These are phyloP conservation scores for Aspergillus quadrilineatus DNA, from an alignment of 2,329 filamentous ascomycete species.

Conservation along the genomic window DNA sequence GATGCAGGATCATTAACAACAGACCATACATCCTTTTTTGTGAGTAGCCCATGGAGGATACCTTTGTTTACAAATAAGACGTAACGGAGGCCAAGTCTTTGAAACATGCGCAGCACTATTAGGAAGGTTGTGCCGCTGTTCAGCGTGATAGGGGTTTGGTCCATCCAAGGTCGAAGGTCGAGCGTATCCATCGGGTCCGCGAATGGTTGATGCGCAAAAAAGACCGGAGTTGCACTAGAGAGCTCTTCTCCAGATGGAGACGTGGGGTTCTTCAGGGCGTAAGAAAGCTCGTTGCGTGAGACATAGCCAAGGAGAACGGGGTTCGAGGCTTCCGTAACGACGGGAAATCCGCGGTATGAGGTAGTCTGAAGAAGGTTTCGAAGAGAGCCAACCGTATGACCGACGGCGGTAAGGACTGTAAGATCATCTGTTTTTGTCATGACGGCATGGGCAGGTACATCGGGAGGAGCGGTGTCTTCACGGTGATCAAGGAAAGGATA, in stretches of 20 bases:
- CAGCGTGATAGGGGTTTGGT: slow-evolving; percentile 92
- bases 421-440: slow-evolving; percentile 94
- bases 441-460: slow-evolving; percentile 79
- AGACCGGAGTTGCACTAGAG: slow-evolving; percentile 70
- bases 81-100: slow-evolving; percentile 88
- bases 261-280: slow-evolving; percentile 68
- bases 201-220: slow-evolving; percentile 80
- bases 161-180: slow-evolving; percentile 96
- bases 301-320: slow-evolving; percentile 89
- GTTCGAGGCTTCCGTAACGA: slow-evolving; percentile 74
- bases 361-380: slow-evolving; percentile 69
- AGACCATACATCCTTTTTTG: slow-evolving; percentile 97
- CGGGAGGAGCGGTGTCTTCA: slow-evolving; percentile 74
- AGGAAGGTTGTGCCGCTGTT: slow-evolving; percentile 73
- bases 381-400: slow-evolving; percentile 80
- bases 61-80: slow-evolving; percentile 84
- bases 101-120: slow-evolving; percentile 89
- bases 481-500: slow-evolving; percentile 95
- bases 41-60: slow-evolving; percentile 77
- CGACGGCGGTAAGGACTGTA: slow-evolving; percentile 79
- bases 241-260: slow-evolving; percentile 51
- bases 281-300: slow-evolving; percentile 82
- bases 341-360: slow-evolving; percentile 85
- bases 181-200: slow-evolving; percentile 75
- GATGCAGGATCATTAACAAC: slow-evolving; percentile 77